These are phyloP conservation scores for Mucor ambiguus DNA, from an alignment of 371 early-diverging fungal genomes.

Conservation along the genomic window DNA sequence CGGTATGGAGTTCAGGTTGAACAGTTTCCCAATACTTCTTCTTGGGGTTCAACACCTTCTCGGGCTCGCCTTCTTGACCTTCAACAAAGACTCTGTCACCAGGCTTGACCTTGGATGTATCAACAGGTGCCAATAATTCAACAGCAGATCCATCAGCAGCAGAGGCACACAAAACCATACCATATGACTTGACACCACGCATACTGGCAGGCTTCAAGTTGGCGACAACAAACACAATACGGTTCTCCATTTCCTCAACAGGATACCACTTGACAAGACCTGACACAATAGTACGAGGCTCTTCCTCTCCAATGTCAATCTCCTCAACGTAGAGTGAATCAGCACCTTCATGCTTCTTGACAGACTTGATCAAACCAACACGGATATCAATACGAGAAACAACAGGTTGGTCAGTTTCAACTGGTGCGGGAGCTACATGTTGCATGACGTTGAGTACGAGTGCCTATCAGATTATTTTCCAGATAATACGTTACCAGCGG, in stretches of 20 bases:
- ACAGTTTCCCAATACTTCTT: conserved; percentile 97
- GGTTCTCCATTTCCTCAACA: conserved; percentile 80
- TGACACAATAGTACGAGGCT: conserved; percentile 90
- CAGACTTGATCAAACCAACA: conserved; percentile 86
- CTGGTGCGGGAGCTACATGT: conserved; percentile 40
- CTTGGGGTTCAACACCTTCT: conserved; percentile 93
- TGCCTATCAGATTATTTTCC: background rate
- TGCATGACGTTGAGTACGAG: background rate
- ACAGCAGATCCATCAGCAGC: conserved; percentile 84
- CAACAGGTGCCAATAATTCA: conserved; percentile 89
- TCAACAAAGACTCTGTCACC: conserved; percentile 93
- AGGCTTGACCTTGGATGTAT: conserved; percentile 74
- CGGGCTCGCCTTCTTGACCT: conserved; percentile 87
- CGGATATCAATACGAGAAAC: conserved; percentile 90
- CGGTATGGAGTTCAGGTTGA: conserved; percentile 90
- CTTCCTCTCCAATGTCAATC: conserved; percentile 85
- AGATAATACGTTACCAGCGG: conserved; percentile 26
- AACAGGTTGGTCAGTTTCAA: conserved; percentile 61
- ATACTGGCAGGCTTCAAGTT: conserved; percentile 96
- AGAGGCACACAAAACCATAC: conserved; percentile 95
- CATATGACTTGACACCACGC: conserved; percentile 94
- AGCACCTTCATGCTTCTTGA: conserved; percentile 90
- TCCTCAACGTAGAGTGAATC: conserved; percentile 94
- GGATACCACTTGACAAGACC: conserved; percentile 93
- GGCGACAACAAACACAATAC: conserved; percentile 47